A percentile compares a stretch with the other conserved stretches of the same genome.
Evolutionary conservation across 2,329 filamentous ascomycete species (phyloP).

Genomic region (Hymenotorrendiella dingleyae): DNA sequence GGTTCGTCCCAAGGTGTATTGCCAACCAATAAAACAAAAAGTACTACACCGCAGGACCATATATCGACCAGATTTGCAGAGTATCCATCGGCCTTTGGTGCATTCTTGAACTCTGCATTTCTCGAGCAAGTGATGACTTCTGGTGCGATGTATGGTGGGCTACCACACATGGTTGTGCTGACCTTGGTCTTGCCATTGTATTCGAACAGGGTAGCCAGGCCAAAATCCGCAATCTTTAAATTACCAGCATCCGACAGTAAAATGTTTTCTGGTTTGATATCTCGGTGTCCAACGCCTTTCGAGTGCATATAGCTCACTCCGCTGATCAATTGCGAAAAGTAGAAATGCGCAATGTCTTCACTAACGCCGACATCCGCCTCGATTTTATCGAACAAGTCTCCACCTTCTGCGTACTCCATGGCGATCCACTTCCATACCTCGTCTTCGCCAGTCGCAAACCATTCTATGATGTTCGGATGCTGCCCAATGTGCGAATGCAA

Average conservation of each 20-base stretch:
- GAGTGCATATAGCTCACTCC: conserved; percentile 94
- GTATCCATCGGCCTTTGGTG: conserved; percentile 53
- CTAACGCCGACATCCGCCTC: conserved; percentile 95
- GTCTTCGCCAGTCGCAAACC: conserved; percentile 84
- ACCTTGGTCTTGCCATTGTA: conserved; percentile 78
- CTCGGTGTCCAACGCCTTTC: conserved; percentile 88
- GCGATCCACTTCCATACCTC: conserved; percentile 90
- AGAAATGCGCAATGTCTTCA: conserved; percentile 91
- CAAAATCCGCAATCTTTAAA: conserved; percentile 94
- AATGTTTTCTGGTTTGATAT: conserved; percentile 93
- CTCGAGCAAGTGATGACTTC: conserved; percentile 63
- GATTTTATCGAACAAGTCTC: conserved; percentile 98
- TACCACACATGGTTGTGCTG: conserved; percentile 87
- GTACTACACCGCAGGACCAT: conserved; percentile 97
- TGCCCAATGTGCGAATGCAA: conserved; percentile 83
- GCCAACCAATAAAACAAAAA: conserved; percentile 90
- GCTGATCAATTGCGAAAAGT: conserved; percentile 86
- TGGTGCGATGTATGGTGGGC: conserved; percentile 93
- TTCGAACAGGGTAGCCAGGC: conserved; percentile 87
- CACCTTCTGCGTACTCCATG: conserved; percentile 94
- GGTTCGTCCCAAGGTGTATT: conserved; percentile 99
- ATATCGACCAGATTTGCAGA: conserved; percentile 80
- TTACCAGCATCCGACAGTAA: conserved; percentile 78
- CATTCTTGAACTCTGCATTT: conserved; percentile 41
- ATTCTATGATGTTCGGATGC: conserved; percentile 91